Base-by-base conservation (phyloP, 805 yeast genomes). In the Candida sonorensis region DNA sequence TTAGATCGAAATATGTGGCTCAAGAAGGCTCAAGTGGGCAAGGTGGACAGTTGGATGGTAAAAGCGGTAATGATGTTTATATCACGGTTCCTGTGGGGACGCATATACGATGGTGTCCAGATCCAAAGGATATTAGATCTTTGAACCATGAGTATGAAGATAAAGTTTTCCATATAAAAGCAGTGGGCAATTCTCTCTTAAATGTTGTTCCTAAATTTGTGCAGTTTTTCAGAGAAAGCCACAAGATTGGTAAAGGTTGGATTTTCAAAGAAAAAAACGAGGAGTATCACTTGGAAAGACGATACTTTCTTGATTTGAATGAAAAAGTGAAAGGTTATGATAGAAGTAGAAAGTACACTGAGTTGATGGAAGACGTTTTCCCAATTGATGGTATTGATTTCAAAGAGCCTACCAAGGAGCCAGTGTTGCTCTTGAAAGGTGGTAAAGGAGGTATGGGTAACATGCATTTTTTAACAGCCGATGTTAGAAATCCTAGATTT, bases 391-490 rank as follows among this genome's bases (percentile, higher is more conserved):
- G 97, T 0, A 51, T 85, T 17, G 98, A 92, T 55, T 59, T 85
- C 28, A 59, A 67, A 36, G 55, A 65, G 40, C 75, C 78, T 12
- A 66, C 85, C 0, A 69, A 69, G 2, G 71, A 68, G 27, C 96
- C 97, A 2, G 55, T 80, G 4, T 59, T 83, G 31, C 46, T 92
- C 13, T 48, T 88, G 28, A 72, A 70, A 45, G 98, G 98, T 26
- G 98, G 98, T 8, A 66, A 68, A 41, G 97, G 97, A 14, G 98
- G 98, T 0, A 67, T 90, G 63, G 98, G 98, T 1, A 92, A 92
- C 56, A 86, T 86, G 92, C 95, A 90, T 55, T 92, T 92, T 51
- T 64, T 84, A 30, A 86, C 96, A 2, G 68, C 80, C 28, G 74
- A 76, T 31, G 77, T 92, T 36, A 72, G 97, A 38, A 90, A 87